Conservation (phyloP, 768 basidiomycete species). For the Exsudoporus frostii region DNA sequence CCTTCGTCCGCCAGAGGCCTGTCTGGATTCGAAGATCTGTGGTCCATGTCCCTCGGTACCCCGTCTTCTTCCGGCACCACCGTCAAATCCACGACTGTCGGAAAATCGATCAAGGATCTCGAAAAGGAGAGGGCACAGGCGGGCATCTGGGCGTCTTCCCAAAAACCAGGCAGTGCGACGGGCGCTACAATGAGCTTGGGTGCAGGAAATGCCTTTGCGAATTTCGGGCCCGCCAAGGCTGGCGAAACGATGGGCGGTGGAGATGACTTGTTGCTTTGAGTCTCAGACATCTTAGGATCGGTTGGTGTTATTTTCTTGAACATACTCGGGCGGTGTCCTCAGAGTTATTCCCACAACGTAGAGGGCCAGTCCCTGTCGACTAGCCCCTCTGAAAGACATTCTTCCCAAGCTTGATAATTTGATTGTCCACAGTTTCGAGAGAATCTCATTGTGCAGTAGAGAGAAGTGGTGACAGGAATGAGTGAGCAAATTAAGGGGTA, state of each 20-base stretch:
- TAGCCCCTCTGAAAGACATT: not conserved
- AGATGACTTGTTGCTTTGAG: constrained; percentile 44
- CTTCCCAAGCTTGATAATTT: not conserved
- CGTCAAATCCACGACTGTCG: constrained; percentile 36
- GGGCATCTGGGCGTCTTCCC: constrained; percentile 64
- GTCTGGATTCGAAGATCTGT: constrained; percentile 84
- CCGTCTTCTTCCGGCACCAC: constrained; percentile 28
- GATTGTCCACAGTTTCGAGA: constrained; percentile 18
- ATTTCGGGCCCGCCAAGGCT: constrained; percentile 28
- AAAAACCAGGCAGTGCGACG: constrained; percentile 19
- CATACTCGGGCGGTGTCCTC: not conserved
- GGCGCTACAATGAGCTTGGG: constrained; percentile 9
- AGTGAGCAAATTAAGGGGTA: constrained; percentile 33
- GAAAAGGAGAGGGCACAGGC: constrained; percentile 84
- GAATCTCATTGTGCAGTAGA: constrained; percentile 21
- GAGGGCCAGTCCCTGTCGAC: not conserved
- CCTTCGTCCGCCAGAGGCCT: constrained; percentile 36
- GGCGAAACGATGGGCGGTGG: constrained; percentile 27
- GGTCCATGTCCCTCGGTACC: constrained; percentile 73
- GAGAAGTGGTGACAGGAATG: constrained; percentile 13
- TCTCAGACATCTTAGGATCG: not conserved
- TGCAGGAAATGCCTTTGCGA: constrained; percentile 30
- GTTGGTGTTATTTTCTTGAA: not conserved
- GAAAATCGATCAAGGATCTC: constrained; percentile 85
- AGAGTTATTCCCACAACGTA: constrained; percentile 4